Percentiles rank a stretch among this genome's conserved stretches.
Evolutionary conservation across 192 early-diverging fungal species (phyloP).

Genomic region (Dissophora ornata): DNA sequence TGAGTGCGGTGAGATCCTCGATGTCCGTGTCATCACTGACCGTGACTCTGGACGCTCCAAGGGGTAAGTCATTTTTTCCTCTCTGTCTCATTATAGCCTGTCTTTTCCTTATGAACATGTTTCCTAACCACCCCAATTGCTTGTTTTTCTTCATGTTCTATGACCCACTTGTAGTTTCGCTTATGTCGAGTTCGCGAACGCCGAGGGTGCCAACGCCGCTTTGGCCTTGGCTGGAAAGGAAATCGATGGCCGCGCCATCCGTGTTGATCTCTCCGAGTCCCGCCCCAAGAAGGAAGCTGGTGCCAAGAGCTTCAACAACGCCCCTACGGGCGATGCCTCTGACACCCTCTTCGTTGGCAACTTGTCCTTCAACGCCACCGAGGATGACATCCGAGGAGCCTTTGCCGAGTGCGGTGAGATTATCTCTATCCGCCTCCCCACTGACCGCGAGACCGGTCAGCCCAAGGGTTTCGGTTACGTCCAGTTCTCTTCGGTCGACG

Average conservation of each 20-base stretch:
- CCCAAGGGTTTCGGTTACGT: slow-evolving; percentile 93
- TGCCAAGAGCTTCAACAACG: slow-evolving; percentile 50
- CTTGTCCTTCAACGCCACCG: slow-evolving; percentile 73
- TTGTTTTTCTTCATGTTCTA: slow-evolving; percentile 35
- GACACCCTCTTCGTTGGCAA: slow-evolving; percentile 88
- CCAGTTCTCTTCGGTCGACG: slow-evolving; percentile 76
- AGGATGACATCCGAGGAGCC: slow-evolving; percentile 66
- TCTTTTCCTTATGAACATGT: too few relatives aligned
- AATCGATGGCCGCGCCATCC: slow-evolving; percentile 85
- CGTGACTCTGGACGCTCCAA: slow-evolving; percentile 77
- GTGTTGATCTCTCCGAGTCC: slow-evolving; percentile 77
- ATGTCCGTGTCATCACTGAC: slow-evolving; percentile 83
- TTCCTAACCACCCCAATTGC: neutral
- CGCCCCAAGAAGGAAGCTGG: slow-evolving; percentile 55
- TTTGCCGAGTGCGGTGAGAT: slow-evolving; percentile 74
- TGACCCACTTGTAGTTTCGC: slow-evolving; percentile 85
- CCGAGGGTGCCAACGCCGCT: slow-evolving; percentile 76
- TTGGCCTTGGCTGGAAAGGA: slow-evolving; percentile 74
- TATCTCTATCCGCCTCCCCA: slow-evolving; percentile 76
- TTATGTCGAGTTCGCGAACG: slow-evolving; percentile 86
- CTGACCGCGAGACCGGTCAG: slow-evolving; percentile 76
- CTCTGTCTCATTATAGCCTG: slow-evolving; percentile 55
- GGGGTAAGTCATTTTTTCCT: slow-evolving; percentile 64
- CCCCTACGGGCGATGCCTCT: slow-evolving; percentile 63
- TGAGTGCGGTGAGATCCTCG: slow-evolving; percentile 75